Base-by-base conservation (phyloP, 768 basidiomycete genomes). In the Krasilnikovozyma curviuscula region DNA sequence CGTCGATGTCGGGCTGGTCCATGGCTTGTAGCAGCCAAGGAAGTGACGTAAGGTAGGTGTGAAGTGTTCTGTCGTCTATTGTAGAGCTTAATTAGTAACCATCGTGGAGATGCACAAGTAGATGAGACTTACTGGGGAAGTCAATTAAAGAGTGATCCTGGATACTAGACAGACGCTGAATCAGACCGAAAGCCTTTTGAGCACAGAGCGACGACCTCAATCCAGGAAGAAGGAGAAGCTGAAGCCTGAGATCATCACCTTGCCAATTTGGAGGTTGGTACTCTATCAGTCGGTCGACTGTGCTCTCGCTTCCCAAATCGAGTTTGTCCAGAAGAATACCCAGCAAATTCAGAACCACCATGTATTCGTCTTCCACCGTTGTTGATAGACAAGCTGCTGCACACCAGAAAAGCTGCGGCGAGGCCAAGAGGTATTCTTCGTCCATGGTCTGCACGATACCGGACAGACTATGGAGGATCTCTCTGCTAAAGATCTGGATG, bases 1-100 rank as follows among this genome's bases (percentile, higher is more conserved):
- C 71, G 52, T 81, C 77, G 27, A 71, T 64, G 35, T 61, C 63
- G 40, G 81, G 81, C 18, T 69, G 65, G 27, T 73, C 65, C 77
- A 86, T 83, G 7, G 79, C 77, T 45, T 79, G 76, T 24, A 93
- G 65, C 63, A 83, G 88, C 79, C 81, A 86, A 0, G 88, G 85
- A n/a, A 95, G 66, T 2, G 76, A 74, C 5, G 79, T 67, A 0
- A 83, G 76, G 61, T 86, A 61, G 29, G 61, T 54, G 39, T 64
- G 54, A 14, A 64, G 38, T 10, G 64, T 51, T 27, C 61, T 48
- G 41, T 62, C 59, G 23, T 43, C 49, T 7, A 56, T 44, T 14
- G n/a, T 2, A 7, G 13, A 28, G 9, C 10, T 10, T 7, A 21
- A 3, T 21, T 14, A 12, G 21, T 23, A 13, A 5, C 39, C 8